Base-by-base conservation (phyloP, 495 filamentous ascomycete species). In the Mytilinidion resinicola region DNA sequence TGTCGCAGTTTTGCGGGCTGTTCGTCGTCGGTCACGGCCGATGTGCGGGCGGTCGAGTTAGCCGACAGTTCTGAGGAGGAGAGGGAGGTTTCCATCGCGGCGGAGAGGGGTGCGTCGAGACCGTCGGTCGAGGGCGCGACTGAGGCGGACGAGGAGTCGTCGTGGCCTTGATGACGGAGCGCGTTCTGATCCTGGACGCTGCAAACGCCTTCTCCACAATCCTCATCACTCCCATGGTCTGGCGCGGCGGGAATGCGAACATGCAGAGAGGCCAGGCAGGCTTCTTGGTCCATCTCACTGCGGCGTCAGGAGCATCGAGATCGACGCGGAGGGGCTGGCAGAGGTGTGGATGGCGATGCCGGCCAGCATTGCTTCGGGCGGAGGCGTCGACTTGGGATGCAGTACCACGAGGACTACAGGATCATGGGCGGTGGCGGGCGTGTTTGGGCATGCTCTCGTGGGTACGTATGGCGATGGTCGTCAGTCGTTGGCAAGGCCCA, bases 31-130 rank as follows among this genome's bases (percentile, higher is more conserved):
- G 47, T 55, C 60, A 66, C 60, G 15, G 55, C 41, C 5, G 63
- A 66, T 8, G 63, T 66, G 43, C 59, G 55, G 19, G 63, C 63
- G 11, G 63, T 66, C 21, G 63, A 66, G 50, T 56, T 36, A 15
- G 54, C 55, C 19, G 63, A 65, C 10, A 58, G 2, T 12, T 39
- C 49, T n/a, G 63, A 65, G 17, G 63, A 59, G 48, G 55, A 59
- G 25, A 57, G 48, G 25, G 47, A 53, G 36, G 54, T 65, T 49
- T 58, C 44, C 3, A 59, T 59, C 1, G 63, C 56, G 12, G 63
- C 52, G n/a, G 55, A 55, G 9, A 61, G 55, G 33, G 59, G 55
- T 12, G 59, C 62, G 55, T 66, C 54, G 20, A 30, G 20, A 8
- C 58, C 57, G 47, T 66, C 63, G 50, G 47, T 51, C 25, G 57